Evolutionary conservation across 495 filamentous ascomycete genomes (phyloP), one percentile per base, ranked within the genome.

Genomic region (Tuber melanosporum): DNA sequence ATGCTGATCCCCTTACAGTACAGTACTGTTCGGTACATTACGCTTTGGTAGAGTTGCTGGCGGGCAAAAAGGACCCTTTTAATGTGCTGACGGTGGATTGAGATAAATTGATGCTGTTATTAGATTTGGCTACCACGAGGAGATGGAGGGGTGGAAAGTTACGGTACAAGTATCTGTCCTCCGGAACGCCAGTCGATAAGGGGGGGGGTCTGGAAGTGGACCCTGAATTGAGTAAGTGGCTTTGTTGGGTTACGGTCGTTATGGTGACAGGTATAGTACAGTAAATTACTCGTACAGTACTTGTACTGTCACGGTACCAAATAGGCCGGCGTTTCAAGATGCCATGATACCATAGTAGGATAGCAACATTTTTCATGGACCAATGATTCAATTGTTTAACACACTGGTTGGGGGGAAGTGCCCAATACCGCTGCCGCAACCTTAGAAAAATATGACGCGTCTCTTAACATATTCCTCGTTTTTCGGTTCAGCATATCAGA

Each of bases 391-490:
- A 77, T 71, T 46, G 70, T 71, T 73, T 26, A 46, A 71, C 43
- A 32, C 70, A 15, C 44, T 12, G 41, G 69, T 57, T 41, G 44
- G n/a, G 71, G 71, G 78, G 75, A 71, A 71, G 72, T 70, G 78
- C 45, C 62, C 47, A 66, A 36, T 79, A 72, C 47, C 19, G 46
- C 49, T 46, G 45, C 32, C 15, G 69, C 49, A 49, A 75, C 49
- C 49, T 36, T 73, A 72, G 76, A 75, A 71, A 79, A 80, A 80
- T 80, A 80, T 80, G 78, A 80, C 78, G 78, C 78, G 78, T 80
- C 77, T 80, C 41, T 69, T 76, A 71, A 66, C 52, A 32, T 62
- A 62, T 62, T 62, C 52, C 12, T 66, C 57, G 57, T 32, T 62
- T 62, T 62, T 62, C 49, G n/a, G 52, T 62, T 62, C 52, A 62